Base-by-base conservation (phyloP, 495 filamentous ascomycete genomes). In the Stereocaulon alpinum region DNA sequence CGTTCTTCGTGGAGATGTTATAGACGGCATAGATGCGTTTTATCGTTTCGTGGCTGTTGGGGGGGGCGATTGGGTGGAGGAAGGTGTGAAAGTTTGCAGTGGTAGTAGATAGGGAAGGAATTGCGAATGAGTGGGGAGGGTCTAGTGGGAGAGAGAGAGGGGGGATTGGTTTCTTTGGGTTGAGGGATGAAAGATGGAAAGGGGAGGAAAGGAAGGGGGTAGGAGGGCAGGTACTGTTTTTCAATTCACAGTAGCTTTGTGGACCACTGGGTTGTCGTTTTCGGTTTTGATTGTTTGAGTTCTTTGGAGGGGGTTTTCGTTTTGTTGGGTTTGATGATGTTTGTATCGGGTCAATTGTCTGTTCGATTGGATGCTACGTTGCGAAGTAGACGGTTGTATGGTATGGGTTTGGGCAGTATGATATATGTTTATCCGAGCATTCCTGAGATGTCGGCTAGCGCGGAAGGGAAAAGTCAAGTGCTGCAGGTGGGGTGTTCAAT, bases 11-110 rank as follows among this genome's bases (percentile, higher is more conserved):
- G 1, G 44, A 40, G 22, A 45, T 24, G 11, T 56, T 56, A 27
- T 56, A 56, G 0, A 56, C 54, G 40, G 54, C 54, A 24, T 56
- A 56, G 54, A 55, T 37, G 22, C 43, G 18, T 41, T 55, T 55
- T 17, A 55, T 10, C 30, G 37, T 30, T 18, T 43, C 40, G 32
- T 22, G 17, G 32, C 53, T 55, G 20, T 43, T 6, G 41, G 54
- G 40, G 14, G 40, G 40, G 17, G 54, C 40, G 40, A 56, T n/a
- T 12, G 54, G 54, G 37, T 56, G 54, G 40, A 6, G 6, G 54
- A 56, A 56, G 40, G 41, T 34, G 14, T 56, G 27, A n/a, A n/a
- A n/a, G n/a, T n/a, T 32, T 40, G 51, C 32, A 24, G 11, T 49
- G 22, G 5, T 49, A 10, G 18, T 9, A 18, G 30, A n/a, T 40